Evolutionary conservation across 306 rosid species (phyloP).

Genomic region (Citrullus mucosospermus): DNA sequence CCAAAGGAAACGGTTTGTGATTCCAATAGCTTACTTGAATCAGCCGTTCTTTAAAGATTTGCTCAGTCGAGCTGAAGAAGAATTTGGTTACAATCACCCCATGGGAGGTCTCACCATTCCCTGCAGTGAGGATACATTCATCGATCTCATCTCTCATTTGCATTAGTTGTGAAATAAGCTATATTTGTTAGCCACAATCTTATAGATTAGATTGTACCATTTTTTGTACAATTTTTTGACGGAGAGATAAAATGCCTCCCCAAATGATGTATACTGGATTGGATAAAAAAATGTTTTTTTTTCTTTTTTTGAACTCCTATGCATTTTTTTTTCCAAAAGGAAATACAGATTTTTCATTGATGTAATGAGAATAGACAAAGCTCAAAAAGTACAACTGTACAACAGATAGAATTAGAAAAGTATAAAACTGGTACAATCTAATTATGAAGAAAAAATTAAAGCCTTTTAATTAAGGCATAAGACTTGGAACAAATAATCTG

Average conservation of each 20-base stretch:
- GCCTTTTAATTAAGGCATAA: too few relatives aligned
- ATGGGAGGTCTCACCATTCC: conserved; percentile 4
- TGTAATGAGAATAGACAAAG: too few relatives aligned
- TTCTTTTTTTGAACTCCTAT: background rate
- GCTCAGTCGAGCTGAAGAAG: background rate
- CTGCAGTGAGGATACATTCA: background rate
- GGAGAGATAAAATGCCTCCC: conserved; percentile 5
- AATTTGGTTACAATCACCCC: background rate
- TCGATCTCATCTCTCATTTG: background rate
- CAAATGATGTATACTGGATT: background rate
- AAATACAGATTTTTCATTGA: too few relatives aligned
- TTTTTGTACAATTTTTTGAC: background rate
- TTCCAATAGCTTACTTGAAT: conserved; percentile 1
- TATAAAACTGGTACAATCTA: too few relatives aligned
- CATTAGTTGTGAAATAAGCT: background rate
- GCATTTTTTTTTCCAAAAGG: background rate
- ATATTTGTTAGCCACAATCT: background rate
- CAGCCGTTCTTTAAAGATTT: background rate
- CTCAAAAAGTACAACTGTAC: too few relatives aligned
- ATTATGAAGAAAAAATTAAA: too few relatives aligned
- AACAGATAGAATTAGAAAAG: too few relatives aligned
- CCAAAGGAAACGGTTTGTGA: conserved; percentile 1
- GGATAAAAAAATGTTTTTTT: background rate
- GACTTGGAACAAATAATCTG: too few relatives aligned
- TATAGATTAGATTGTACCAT: background rate